Percentiles rank a stretch among this genome's conserved stretches.
Conservation (phyloP, 805 yeast genomes). For the Lipomyces chichibuensis region DNA sequence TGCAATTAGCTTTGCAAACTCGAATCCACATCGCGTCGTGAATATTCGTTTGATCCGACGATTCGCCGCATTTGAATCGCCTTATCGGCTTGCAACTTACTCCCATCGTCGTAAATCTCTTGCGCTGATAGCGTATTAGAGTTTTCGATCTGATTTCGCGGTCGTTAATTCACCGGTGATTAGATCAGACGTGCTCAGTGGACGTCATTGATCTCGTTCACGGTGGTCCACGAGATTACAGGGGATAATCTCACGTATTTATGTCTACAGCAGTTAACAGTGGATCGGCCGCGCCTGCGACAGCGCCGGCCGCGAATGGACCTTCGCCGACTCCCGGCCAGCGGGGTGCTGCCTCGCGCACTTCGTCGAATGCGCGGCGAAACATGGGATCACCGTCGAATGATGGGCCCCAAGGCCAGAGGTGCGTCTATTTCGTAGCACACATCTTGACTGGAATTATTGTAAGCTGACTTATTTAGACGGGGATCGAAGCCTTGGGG, state of each 20-base stretch:
- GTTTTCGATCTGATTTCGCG: not conserved
- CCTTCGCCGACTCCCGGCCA: slow-evolving; percentile 7
- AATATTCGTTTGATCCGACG: not conserved
- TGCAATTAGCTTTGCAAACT: not conserved
- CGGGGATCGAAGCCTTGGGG: slow-evolving; percentile 22
- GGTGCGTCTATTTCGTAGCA: not conserved
- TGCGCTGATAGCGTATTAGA: not conserved
- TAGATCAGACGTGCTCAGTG: not conserved
- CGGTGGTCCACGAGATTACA: not conserved
- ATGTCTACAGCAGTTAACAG: slow-evolving; percentile 18
- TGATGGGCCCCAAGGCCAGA: slow-evolving; percentile 28
- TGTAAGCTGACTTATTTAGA: slow-evolving; percentile 1
- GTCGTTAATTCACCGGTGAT: not conserved
- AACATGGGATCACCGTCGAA: slow-evolving; percentile 21
- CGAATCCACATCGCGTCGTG: not conserved
- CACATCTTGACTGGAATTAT: not conserved
- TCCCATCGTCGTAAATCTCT: not conserved
- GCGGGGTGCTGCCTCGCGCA: not conserved
- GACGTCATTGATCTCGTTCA: not conserved
- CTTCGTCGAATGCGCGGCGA: slow-evolving; percentile 13
- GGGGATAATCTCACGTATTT: not conserved
- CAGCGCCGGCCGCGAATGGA: slow-evolving; percentile 16
- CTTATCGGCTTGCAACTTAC: not conserved
- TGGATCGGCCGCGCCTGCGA: slow-evolving; percentile 9
- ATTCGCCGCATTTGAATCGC: not conserved